Evolutionary conservation across 306 rosid genomes (phyloP).

Genomic region (Echinosophora koreensis): DNA sequence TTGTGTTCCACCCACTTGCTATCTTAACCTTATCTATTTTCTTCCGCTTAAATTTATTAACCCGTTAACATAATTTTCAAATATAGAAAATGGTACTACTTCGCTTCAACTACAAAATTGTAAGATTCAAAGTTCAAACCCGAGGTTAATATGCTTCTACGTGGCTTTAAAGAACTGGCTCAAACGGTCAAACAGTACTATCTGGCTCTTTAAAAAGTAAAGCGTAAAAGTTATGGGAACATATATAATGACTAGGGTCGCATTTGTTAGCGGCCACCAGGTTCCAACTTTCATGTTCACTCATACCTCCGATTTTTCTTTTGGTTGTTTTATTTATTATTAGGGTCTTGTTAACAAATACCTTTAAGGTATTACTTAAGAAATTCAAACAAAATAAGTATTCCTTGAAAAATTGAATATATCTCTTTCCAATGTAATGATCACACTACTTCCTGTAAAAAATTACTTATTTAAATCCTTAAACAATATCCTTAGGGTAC

Average conservation of each 20-base stretch:
- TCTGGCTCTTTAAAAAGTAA: conserved; percentile 22
- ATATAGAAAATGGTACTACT: conserved; percentile 3
- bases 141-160: conserved; percentile 31
- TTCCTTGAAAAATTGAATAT: too few relatives aligned
- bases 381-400: too few relatives aligned
- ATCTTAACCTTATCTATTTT: conserved; percentile 63
- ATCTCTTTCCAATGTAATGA: too few relatives aligned
- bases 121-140: conserved; percentile 22
- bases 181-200: conserved; percentile 25
- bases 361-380: too few relatives aligned
- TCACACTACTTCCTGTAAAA: too few relatives aligned
- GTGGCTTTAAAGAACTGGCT: conserved; percentile 51
- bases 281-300: conserved; percentile 46
- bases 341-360: too few relatives aligned
- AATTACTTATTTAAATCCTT: too few relatives aligned
- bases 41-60: conserved; percentile 7
- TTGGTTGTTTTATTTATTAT: background rate
- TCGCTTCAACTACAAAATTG: conserved; percentile 53
- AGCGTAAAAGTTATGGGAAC: conserved; percentile 46
- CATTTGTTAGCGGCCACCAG: conserved; percentile 41
- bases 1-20: conserved; percentile 67
- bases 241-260: conserved; percentile 46
- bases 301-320: background rate
- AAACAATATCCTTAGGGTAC: too few relatives aligned
- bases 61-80: conserved; percentile 30